These are phyloP conservation scores for Erigeron canadensis DNA, from an alignment of 129 eudicot species.

Conservation along the genomic window DNA sequence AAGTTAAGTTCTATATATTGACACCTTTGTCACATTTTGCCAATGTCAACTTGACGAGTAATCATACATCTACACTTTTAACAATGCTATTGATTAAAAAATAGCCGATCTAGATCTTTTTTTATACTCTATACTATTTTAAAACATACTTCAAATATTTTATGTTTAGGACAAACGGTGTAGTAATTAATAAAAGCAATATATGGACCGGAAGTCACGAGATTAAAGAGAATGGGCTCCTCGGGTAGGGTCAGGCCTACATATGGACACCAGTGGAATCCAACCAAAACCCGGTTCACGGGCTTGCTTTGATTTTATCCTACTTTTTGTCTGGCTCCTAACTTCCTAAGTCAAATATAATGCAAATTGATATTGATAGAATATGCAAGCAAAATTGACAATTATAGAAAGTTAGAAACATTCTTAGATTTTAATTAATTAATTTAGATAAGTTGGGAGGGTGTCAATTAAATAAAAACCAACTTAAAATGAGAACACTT, in stretches of 20 bases:
- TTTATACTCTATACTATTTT: neutral
- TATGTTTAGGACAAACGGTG: neutral
- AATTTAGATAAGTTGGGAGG: too few relatives aligned
- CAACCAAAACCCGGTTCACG: slow-evolving; percentile 37
- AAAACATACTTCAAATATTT: neutral
- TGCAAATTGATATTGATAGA: slow-evolving; percentile 1
- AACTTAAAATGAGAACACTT: too few relatives aligned
- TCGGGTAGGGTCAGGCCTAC: slow-evolving; percentile 8
- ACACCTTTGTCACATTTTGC: too few relatives aligned
- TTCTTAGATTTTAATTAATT: neutral
- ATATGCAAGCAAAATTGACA: neutral
- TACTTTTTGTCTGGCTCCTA: slow-evolving; percentile 31
- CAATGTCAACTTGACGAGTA: too few relatives aligned
- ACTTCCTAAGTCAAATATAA: neutral
- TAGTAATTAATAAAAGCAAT: neutral
- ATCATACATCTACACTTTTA: too few relatives aligned
- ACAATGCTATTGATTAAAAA: neutral
- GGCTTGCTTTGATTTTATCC: slow-evolving; percentile 30
- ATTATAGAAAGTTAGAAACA: neutral
- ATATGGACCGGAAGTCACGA: slow-evolving; percentile 26
- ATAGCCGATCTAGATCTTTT: neutral
- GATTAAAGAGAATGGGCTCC: slow-evolving; percentile 16
- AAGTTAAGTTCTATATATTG: too few relatives aligned
- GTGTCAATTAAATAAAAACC: too few relatives aligned
- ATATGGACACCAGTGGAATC: slow-evolving; percentile 23